These are phyloP conservation scores for Candida nonsorbophila DNA, from an alignment of 805 yeast species.

Conservation along the genomic window DNA sequence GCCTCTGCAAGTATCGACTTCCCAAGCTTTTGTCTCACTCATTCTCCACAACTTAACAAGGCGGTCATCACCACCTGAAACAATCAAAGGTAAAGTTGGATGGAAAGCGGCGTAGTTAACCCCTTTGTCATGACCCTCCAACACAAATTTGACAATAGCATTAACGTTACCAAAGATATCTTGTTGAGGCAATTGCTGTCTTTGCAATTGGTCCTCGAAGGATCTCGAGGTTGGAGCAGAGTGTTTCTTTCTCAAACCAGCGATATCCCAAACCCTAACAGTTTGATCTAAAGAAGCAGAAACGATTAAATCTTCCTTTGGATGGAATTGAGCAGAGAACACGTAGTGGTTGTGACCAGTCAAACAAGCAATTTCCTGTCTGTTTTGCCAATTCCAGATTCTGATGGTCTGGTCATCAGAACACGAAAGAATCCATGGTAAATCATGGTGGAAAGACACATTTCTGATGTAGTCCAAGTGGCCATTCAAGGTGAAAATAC, in stretches of 20 bases:
- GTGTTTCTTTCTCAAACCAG: constrained; percentile 91
- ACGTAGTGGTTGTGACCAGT: constrained; percentile 99
- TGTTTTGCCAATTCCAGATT: constrained; percentile 99
- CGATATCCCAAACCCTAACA: constrained; percentile 98
- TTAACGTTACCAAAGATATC: constrained; percentile 93
- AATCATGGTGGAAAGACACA: constrained; percentile 88
- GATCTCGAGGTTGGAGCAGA: constrained; percentile 63
- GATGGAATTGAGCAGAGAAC: constrained; percentile 97
- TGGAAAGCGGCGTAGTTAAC: constrained; percentile 99
- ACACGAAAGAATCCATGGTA: constrained; percentile 95
- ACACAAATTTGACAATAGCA: constrained; percentile 89
- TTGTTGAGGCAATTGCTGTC: constrained; percentile 73
- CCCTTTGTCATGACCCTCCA: constrained; percentile 98
- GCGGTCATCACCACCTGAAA: constrained; percentile 94
- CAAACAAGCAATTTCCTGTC: constrained; percentile 93
- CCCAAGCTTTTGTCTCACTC: constrained; percentile 98
- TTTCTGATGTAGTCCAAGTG: constrained; percentile 95
- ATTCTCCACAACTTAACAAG: constrained; percentile 95
- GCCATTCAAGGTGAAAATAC: constrained; percentile 86
- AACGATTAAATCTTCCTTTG: constrained; percentile 88
- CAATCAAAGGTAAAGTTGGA: constrained; percentile 91
- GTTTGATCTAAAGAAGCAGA: constrained; percentile 96
- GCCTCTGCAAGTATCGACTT: constrained; percentile 96
- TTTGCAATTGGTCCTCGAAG: constrained; percentile 48
- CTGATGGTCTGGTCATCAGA: constrained; percentile 98